phyloP scores from a whole-genome alignment of 345 rosid species.

The Clarkia xantiana region DNA sequence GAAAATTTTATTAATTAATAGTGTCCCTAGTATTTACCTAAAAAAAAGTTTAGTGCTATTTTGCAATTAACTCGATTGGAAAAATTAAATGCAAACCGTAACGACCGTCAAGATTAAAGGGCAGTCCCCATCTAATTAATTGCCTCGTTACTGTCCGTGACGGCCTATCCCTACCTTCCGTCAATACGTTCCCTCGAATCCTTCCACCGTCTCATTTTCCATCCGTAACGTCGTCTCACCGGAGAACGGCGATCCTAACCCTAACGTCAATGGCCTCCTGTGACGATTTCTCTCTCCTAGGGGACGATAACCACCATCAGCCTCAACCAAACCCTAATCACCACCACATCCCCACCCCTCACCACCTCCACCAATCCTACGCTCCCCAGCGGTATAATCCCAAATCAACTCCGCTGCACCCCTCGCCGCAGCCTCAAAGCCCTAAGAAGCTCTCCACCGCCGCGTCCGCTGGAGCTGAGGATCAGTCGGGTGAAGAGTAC shows the following conservation, averaged over 20 bases:
- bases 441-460: conserved; percentile 10
- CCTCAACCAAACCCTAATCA: conserved; percentile 17
- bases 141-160: conserved; percentile 21
- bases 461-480: conserved; percentile 17
- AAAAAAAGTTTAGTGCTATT: too few relatives aligned
- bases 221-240: conserved; percentile 44
- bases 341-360: conserved; percentile 12
- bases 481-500: conserved; percentile 26
- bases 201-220: conserved; percentile 14
- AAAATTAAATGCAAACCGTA: too few relatives aligned
- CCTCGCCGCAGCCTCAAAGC: conserved; percentile 15
- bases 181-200: conserved; percentile 13
- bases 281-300: conserved; percentile 71
- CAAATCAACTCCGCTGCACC: conserved; percentile 29
- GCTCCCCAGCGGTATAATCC: conserved; percentile 28
- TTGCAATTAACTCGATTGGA: too few relatives aligned
- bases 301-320: conserved; percentile 43
- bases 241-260: conserved; percentile 28
- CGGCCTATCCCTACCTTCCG: conserved; percentile 44
- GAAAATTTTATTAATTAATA: too few relatives aligned
- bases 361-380: conserved; percentile 21
- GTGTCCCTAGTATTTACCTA: too few relatives aligned
- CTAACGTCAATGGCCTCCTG: conserved; percentile 87
- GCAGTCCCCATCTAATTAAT: too few relatives aligned
- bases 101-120: too few relatives aligned